Base-by-base conservation (phyloP, 257 asterid genomes). In the Solanum paucissectum region DNA sequence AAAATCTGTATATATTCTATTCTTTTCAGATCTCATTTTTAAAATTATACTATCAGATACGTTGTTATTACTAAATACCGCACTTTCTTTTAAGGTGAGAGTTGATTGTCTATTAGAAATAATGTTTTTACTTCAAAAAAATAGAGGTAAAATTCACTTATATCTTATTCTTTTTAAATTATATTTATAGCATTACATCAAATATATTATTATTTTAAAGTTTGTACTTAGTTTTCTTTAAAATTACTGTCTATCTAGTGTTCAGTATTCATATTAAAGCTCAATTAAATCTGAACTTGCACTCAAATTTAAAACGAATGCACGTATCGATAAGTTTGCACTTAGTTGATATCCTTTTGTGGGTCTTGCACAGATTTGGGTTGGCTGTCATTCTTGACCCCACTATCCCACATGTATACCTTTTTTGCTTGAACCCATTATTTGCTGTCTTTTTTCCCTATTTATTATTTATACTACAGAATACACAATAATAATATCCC, bases 331-430 rank as follows among this genome's bases (percentile, higher is more conserved):
- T 12, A 44, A 12, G 52, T 44, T 44, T 44, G 16, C 18, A 44
- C 52, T 44, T 44, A 10, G 55, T 89, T 87, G 68, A 81, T 89
- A 91, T 87, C 87, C 44, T 77, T 88, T 52, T 84, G 93, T 89
- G 94, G 94, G 93, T 46, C 68, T 12, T 25, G 58, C 25, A 92
- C 94, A 93, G 93, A 88, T 91, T 73, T 90, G 92, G 87, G 91
- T 92, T 91, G 87, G 92, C 92, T 88, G 88, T 89, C 91, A 84
- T 16, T 37, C 86, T 88, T 44, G 94, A 68, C 91, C 96, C 96
- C 93, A 91, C 95, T 89, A 82, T 72, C 90, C 88, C 98, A 91
- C 96, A 92, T 92, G 96, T 91, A 90, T 85, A 82, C 83, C 69
- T 83, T 86, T 44, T 90, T 81, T 7, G 68, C 87, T 87, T 85